phyloP scores from a whole-genome alignment of 768 basidiomycete genomes.

The Mycena crocata region DNA sequence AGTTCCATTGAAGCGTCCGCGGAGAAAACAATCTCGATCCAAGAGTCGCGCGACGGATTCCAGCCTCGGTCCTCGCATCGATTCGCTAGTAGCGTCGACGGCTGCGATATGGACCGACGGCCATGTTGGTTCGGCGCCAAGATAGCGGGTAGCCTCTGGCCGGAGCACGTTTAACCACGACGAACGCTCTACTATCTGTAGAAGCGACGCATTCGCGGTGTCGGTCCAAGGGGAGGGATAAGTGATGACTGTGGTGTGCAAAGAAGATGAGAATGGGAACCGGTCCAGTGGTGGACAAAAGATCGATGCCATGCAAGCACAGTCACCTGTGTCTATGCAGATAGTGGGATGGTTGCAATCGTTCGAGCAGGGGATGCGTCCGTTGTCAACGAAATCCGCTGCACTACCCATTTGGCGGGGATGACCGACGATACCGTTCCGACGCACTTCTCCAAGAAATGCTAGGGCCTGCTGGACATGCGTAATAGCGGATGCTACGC shows the following conservation, averaged over 20 bases:
- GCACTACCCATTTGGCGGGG: constrained; percentile 3
- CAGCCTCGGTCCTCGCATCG: constrained; percentile 2
- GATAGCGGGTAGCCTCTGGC: constrained; percentile 2
- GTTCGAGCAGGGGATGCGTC: constrained; percentile 5
- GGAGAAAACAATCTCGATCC: constrained; percentile 12
- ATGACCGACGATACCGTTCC: background rate
- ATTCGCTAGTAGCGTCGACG: background rate
- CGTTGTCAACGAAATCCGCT: background rate
- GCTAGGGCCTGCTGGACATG: background rate
- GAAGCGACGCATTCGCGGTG: background rate
- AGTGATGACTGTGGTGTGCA: background rate
- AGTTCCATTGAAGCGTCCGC: constrained; percentile 4
- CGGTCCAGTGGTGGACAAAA: background rate
- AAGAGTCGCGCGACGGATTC: background rate
- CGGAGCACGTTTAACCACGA: constrained; percentile 10
- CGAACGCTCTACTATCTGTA: background rate
- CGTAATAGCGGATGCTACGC: background rate
- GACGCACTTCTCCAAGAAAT: background rate
- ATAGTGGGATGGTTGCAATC: constrained; percentile 17
- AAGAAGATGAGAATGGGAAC: background rate
- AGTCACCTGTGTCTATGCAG: constrained; percentile 13
- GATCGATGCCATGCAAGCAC: background rate
- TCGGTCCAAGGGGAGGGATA: background rate
- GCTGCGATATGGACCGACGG: constrained; percentile 2
- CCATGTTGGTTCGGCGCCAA: constrained; percentile 8